Conservation (phyloP, 306 rosid genomes). For the Fragaria nilgerrensis region DNA sequence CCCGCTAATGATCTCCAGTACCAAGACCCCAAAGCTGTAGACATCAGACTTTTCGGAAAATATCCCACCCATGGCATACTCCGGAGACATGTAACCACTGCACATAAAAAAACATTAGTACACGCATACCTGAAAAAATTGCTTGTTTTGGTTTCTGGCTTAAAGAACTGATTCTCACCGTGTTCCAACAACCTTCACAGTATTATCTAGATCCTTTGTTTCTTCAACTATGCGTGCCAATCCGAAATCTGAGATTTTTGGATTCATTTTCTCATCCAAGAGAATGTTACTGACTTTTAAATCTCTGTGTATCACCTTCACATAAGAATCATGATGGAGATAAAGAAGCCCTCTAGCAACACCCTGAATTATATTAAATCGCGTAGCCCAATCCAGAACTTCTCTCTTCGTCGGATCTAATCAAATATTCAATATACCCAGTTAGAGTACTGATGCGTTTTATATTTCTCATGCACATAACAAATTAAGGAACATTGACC, state of each 20-base stretch:
- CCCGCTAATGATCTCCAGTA: constrained; percentile 33
- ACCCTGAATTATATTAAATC: neutral
- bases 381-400: neutral
- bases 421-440: neutral
- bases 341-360: neutral
- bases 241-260: neutral
- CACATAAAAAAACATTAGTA: neutral
- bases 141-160: neutral
- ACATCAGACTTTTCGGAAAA: constrained; percentile 32
- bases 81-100: constrained; percentile 35
- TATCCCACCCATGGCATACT: constrained; percentile 22
- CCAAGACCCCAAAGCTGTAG: constrained; percentile 31
- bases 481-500: neutral
- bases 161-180: neutral
- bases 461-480: neutral
- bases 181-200: neutral
- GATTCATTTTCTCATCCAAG: neutral
- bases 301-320: neutral
- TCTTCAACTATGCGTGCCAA: neutral
- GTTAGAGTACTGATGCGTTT: too few species aligned
- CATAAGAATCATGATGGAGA: neutral
- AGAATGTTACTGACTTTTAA: neutral
- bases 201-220: neutral
- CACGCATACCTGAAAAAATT: neutral
- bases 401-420: neutral